These are phyloP conservation scores for Mortierella hygrophila DNA, from an alignment of 192 early-diverging fungal species.

Conservation along the genomic window DNA sequence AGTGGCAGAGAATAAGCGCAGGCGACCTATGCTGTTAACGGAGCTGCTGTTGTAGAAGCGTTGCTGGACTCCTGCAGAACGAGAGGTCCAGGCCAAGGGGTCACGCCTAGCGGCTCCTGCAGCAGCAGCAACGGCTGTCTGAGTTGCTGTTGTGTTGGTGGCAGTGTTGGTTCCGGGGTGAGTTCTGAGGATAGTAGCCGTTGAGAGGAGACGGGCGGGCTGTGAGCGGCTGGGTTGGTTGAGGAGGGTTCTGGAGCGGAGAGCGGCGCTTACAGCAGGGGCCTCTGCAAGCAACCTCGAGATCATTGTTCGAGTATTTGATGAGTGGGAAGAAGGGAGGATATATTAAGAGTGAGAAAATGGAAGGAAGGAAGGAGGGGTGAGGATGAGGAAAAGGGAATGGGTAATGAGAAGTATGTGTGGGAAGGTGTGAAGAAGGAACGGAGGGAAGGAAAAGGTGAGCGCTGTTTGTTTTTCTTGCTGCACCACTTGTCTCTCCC, in stretches of 20 bases:
- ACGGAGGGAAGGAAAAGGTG: neutral
- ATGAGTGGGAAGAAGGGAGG: neutral
- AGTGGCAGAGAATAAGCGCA: slow-evolving; percentile 14
- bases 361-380: neutral
- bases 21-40: neutral
- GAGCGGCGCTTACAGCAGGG: slow-evolving; percentile 32
- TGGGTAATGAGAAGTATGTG: neutral
- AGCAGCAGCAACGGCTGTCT: neutral
- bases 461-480: neutral
- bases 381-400: neutral
- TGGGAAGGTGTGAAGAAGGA: neutral
- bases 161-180: neutral
- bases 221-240: slow-evolving; percentile 3
- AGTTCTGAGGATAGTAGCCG: slow-evolving; percentile 29
- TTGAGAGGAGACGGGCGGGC: slow-evolving; percentile 32
- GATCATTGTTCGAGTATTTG: slow-evolving; percentile 26
- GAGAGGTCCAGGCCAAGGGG: neutral
- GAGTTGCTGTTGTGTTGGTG: slow-evolving; percentile 3
- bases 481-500: neutral
- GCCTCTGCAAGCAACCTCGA: slow-evolving; percentile 55
- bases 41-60: slow-evolving; percentile 8
- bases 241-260: slow-evolving; percentile 1
- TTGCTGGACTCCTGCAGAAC: slow-evolving; percentile 6
- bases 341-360: neutral
- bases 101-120: neutral